Evolutionary conservation across 306 rosid species (phyloP).

Genomic region (Cucurbita maxima): DNA sequence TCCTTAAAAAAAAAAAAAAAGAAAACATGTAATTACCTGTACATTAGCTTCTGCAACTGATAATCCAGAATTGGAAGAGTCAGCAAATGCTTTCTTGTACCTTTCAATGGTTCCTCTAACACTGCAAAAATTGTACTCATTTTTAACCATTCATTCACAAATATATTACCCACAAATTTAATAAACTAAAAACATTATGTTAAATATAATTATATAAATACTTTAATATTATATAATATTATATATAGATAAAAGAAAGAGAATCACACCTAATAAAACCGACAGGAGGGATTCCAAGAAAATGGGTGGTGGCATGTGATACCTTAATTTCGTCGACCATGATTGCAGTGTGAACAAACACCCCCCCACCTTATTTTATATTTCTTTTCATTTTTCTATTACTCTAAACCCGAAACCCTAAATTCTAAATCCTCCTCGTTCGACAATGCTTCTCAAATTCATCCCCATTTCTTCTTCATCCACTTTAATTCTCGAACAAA

Average conservation of each 20-base stretch:
- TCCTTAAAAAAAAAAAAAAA: too few relatives aligned
- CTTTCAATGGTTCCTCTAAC: constrained; percentile 80
- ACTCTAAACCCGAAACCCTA: background rate
- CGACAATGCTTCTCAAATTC: background rate
- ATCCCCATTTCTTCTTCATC: background rate
- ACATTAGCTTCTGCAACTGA: constrained; percentile 63
- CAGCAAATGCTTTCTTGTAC: constrained; percentile 76
- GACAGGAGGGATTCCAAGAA: background rate
- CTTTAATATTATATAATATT: too few relatives aligned
- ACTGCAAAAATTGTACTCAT: constrained; percentile 24
- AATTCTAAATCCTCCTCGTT: background rate
- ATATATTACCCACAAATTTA: too few relatives aligned
- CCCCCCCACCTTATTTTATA: background rate
- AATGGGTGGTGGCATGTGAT: background rate
- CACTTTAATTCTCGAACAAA: background rate
- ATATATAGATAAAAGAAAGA: background rate
- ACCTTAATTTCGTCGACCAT: background rate
- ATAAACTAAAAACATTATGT: too few relatives aligned
- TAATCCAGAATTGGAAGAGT: constrained; percentile 44
- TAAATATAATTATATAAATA: too few relatives aligned
- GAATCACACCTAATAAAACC: background rate
- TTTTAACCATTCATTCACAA: background rate
- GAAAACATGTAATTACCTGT: constrained; percentile 29
- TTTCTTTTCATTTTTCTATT: background rate
- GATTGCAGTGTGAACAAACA: background rate